These are phyloP conservation scores for Aureobasidium sp. DNA, from an alignment of 2,329 filamentous ascomycete species.

Conservation along the genomic window DNA sequence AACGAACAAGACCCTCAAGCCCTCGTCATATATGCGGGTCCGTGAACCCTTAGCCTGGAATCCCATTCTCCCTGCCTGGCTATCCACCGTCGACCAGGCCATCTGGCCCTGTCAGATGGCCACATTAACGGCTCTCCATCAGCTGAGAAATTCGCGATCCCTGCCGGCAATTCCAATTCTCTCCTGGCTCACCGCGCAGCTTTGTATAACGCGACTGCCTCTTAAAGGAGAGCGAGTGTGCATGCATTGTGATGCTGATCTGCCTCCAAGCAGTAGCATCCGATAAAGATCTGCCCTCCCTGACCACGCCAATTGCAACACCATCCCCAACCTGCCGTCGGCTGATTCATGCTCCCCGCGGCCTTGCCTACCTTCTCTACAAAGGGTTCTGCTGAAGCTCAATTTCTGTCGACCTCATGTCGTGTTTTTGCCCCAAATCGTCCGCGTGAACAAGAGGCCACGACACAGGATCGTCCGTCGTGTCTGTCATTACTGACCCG, in stretches of 20 bases:
- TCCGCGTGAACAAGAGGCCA: slow-evolving; percentile 6
- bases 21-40: slow-evolving; percentile 6
- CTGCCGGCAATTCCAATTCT: neutral
- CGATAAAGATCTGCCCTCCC: slow-evolving; percentile 6
- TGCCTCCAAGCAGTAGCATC: neutral
- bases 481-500: neutral
- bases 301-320: neutral
- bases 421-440: neutral
- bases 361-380: neutral
- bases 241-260: neutral
- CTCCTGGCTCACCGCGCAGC: neutral
- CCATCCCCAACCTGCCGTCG: neutral
- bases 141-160: slow-evolving; percentile 2
- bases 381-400: neutral
- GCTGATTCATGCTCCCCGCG: slow-evolving; percentile 11
- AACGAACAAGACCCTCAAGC: neutral
- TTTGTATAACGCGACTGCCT: neutral
- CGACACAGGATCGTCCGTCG: neutral
- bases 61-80: slow-evolving; percentile 3
- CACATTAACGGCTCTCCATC: neutral
- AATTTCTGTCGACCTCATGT: neutral
- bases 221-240: neutral
- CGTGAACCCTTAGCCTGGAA: slow-evolving; percentile 3
- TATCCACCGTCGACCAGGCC: neutral
- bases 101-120: slow-evolving; percentile 5